Percentiles rank a stretch among this genome's conserved stretches.
phyloP scores from a whole-genome alignment of 1,139 yeast genomes.

The Hanseniaspora sp. region DNA sequence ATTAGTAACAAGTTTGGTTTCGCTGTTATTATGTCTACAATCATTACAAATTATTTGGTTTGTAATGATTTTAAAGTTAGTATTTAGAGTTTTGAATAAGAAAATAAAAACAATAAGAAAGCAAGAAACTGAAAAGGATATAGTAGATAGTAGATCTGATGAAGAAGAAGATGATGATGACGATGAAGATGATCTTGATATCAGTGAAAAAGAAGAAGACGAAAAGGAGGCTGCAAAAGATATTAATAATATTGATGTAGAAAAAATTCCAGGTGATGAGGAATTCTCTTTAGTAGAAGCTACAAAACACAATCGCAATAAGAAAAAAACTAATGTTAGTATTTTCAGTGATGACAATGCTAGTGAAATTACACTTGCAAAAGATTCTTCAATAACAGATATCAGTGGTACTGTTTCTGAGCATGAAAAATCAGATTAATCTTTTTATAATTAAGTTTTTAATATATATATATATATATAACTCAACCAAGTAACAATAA shows the following conservation, averaged over 20 bases:
- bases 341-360: background rate
- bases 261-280: background rate
- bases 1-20: constrained; percentile 5
- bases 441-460: background rate
- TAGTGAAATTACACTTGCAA: background rate
- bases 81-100: constrained; percentile 2
- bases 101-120: constrained; percentile 1
- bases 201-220: background rate
- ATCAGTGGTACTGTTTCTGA: background rate
- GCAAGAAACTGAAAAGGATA: constrained; percentile 7
- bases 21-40: constrained; percentile 6
- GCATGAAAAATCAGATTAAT: background rate
- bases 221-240: background rate
- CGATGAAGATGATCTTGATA: background rate
- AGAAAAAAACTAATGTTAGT: background rate
- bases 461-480: background rate
- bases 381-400: background rate
- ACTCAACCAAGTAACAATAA: background rate
- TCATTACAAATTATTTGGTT: constrained; percentile 15
- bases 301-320: background rate
- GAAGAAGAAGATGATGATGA: constrained; percentile 2
- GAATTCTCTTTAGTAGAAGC: background rate
- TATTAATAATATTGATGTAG: background rate
- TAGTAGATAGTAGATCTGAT: constrained; percentile 14
- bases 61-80: constrained; percentile 10